Evolutionary conservation across 2,329 filamentous ascomycete genomes (phyloP).

Genomic region (Calycina herbarum): DNA sequence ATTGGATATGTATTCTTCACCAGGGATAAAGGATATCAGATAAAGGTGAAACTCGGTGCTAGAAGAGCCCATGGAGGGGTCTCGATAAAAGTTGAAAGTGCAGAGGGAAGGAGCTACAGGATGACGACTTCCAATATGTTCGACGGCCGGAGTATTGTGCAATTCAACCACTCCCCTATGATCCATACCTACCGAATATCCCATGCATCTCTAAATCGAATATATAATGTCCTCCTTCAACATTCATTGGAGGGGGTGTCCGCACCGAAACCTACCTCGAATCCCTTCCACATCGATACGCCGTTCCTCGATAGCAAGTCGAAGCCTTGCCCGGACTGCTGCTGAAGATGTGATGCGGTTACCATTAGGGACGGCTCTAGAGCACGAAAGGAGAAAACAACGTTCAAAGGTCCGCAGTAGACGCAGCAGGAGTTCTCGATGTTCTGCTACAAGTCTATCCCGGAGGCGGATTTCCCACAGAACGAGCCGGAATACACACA

Average conservation of each 20-base stretch:
- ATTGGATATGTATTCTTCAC: constrained; percentile 64
- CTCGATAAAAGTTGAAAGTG: too few species aligned
- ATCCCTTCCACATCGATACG: constrained; percentile 28
- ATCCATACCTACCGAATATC: constrained; percentile 30
- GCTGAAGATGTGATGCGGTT: constrained; percentile 20
- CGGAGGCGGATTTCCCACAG: constrained; percentile 19
- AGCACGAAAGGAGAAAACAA: constrained; percentile 25
- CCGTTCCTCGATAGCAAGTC: constrained; percentile 15
- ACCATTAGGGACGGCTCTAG: constrained; percentile 18
- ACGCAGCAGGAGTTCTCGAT: constrained; percentile 20
- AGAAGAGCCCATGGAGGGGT: not conserved
- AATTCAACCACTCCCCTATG: constrained; percentile 25
- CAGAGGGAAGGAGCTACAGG: constrained; percentile 22
- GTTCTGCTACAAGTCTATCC: constrained; percentile 17
- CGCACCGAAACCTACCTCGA: constrained; percentile 31
- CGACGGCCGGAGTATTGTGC: not conserved
- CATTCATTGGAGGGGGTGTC: constrained; percentile 35
- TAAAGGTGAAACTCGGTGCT: constrained; percentile 17
- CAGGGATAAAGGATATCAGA: constrained; percentile 62
- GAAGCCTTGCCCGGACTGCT: constrained; percentile 19
- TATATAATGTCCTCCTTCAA: constrained; percentile 28
- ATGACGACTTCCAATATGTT: not conserved
- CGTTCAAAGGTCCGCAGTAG: constrained; percentile 18
- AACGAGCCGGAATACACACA: not conserved
- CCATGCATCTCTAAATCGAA: constrained; percentile 16